phyloP scores from a whole-genome alignment of 805 yeast species.

The Suhomyces emberorum region DNA sequence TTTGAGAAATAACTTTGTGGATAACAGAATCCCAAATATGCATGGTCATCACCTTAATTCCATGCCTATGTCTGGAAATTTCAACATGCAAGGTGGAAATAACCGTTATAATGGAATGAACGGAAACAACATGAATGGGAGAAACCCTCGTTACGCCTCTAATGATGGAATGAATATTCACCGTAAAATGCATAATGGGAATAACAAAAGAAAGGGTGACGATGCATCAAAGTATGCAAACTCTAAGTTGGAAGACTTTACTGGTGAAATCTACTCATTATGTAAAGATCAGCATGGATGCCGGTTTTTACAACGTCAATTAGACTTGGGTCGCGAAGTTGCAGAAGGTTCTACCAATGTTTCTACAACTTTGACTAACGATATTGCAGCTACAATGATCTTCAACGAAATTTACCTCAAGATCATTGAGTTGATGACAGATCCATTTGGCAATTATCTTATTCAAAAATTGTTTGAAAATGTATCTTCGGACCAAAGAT shows the following conservation, averaged over 20 bases:
- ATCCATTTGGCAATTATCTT: conserved; percentile 96
- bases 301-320: conserved; percentile 82
- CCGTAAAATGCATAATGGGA: conserved; percentile 42
- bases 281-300: conserved; percentile 98
- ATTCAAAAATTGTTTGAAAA: conserved; percentile 86
- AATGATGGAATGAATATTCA: conserved; percentile 37
- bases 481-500: conserved; percentile 66
- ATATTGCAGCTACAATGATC: conserved; percentile 66
- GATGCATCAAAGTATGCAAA: conserved; percentile 69
- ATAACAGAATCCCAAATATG: conserved; percentile 1
- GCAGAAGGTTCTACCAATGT: conserved; percentile 6
- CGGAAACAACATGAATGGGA: conserved; percentile 1
- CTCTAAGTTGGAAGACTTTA: conserved; percentile 64
- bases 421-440: conserved; percentile 85
- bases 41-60: background rate
- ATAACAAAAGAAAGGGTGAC: conserved; percentile 47
- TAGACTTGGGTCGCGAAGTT: conserved; percentile 55
- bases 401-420: conserved; percentile 77
- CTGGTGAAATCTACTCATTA: conserved; percentile 70
- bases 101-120: background rate
- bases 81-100: background rate
- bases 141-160: conserved; percentile 5
- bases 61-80: background rate
- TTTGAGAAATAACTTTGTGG: conserved; percentile 4
- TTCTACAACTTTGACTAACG: conserved; percentile 13